Evolutionary conservation across 805 yeast genomes (phyloP).

Genomic region (Ogataea sp.): DNA sequence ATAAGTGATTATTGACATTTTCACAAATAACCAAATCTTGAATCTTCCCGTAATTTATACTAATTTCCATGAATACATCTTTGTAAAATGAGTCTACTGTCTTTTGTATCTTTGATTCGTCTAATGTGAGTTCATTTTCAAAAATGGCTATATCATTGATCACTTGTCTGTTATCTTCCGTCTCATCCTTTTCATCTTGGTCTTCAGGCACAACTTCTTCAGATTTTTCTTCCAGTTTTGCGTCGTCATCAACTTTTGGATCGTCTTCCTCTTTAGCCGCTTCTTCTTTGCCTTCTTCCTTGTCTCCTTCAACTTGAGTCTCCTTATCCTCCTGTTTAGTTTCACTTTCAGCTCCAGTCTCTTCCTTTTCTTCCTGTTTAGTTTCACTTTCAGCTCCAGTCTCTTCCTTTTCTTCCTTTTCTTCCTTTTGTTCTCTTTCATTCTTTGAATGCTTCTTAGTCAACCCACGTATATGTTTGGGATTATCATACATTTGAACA

Average conservation of each 20-base stretch:
- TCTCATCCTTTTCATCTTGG: background rate
- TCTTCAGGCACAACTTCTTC: background rate
- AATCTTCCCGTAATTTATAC: constrained; percentile 37
- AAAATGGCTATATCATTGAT: background rate
- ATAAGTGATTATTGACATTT: constrained; percentile 72
- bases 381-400: background rate
- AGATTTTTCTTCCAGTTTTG: background rate
- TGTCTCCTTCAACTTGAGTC: background rate
- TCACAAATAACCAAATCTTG: constrained; percentile 69
- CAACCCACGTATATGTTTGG: constrained; percentile 31
- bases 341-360: background rate
- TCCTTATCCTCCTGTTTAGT: background rate
- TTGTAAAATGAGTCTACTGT: constrained; percentile 56
- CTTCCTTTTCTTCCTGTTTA: constrained; percentile 1
- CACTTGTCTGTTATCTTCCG: background rate
- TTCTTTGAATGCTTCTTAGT: constrained; percentile 17
- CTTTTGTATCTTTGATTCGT: constrained; percentile 30
- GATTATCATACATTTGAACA: constrained; percentile 57
- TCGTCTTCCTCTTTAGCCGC: constrained; percentile 9
- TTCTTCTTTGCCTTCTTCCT: background rate
- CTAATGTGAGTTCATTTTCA: constrained; percentile 4
- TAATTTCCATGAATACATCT: constrained; percentile 63
- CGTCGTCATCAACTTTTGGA: constrained; percentile 29
- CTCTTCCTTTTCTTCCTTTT: constrained; percentile 1
- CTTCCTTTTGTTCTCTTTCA: background rate